Base-by-base conservation (phyloP, 495 filamentous ascomycete genomes). In the Aspergillus funiculosus region DNA sequence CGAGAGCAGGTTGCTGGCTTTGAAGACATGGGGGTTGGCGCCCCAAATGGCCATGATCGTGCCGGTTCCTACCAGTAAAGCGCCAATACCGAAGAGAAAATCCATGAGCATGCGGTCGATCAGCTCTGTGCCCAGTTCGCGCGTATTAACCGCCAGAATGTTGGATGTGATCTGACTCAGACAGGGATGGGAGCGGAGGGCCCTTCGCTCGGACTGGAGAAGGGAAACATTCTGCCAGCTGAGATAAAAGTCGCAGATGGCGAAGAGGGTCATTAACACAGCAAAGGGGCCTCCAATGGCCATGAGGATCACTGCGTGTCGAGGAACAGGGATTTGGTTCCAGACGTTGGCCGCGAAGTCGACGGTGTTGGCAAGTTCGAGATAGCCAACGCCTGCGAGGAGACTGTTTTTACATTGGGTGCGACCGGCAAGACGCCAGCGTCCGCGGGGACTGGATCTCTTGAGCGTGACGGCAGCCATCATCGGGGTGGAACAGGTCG, bases 321-420 rank as follows among this genome's bases (percentile, higher is more conserved):
- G 57, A 2, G 74, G 72, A 2, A 74, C 61, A 0, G 73, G 74
- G 24, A 64, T 61, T 18, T 67, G 38, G 32, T 78, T 78, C 72
- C 71, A 78, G 5, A 75, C 69, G 30, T 78, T 78, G 10, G 74
- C 73, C 0, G 74, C 70, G 30, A 78, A 76, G 48, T 78, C 74
- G 1, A 64, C 70, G 0, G 70, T 72, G 38, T 78, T 78, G 30
- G 70, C 71, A 11, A 76, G 60, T 46, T 78, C 74, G 21, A 78
- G 63, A 38, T 66, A 73, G 1, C 71, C 74, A 1, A 74, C 66
- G 32, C 68, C 62, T 0, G 64, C 60, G 14, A 76, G 64, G 1
- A 78, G 58, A 39, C 60, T 72, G 56, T 78, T 78, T 14, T 17
- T 26, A n/a, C n/a, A n/a, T n/a, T n/a, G n/a, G n/a, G n/a, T n/a